phyloP scores from a whole-genome alignment of 2,329 filamentous ascomycete species.

The Thielaviopsis euricoi region DNA sequence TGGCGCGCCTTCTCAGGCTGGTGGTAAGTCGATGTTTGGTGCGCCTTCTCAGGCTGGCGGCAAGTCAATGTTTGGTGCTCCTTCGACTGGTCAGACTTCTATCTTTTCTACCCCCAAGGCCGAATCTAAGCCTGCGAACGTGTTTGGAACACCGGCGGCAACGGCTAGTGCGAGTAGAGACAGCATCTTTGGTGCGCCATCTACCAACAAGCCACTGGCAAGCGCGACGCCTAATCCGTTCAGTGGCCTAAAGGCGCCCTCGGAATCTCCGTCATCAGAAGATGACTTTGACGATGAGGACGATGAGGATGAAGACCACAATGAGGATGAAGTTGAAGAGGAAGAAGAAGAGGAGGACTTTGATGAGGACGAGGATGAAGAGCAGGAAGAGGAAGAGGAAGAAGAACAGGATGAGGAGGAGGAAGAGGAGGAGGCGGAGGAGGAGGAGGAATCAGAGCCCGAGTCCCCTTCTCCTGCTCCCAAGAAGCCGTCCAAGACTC shows the following conservation, averaged over 20 bases:
- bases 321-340: background rate
- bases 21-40: background rate
- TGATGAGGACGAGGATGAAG: background rate
- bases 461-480: conserved; percentile 18
- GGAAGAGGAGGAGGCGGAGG: background rate
- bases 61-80: background rate
- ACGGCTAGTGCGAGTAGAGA: conserved; percentile 2
- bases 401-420: background rate
- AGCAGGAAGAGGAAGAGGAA: background rate
- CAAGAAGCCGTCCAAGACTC: conserved; percentile 1
- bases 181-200: conserved; percentile 13
- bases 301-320: background rate
- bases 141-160: background rate
- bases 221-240: conserved; percentile 4
- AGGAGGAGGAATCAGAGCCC: background rate
- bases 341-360: background rate
- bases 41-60: background rate
- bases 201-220: conserved; percentile 1
- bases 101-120: background rate
- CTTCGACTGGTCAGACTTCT: background rate
- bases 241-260: background rate
- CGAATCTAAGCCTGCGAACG: background rate
- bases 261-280: background rate
- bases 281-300: background rate
- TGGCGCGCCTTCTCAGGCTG: background rate